Conservation (phyloP, 2,329 filamentous ascomycete species). For the Venturia effusa region DNA sequence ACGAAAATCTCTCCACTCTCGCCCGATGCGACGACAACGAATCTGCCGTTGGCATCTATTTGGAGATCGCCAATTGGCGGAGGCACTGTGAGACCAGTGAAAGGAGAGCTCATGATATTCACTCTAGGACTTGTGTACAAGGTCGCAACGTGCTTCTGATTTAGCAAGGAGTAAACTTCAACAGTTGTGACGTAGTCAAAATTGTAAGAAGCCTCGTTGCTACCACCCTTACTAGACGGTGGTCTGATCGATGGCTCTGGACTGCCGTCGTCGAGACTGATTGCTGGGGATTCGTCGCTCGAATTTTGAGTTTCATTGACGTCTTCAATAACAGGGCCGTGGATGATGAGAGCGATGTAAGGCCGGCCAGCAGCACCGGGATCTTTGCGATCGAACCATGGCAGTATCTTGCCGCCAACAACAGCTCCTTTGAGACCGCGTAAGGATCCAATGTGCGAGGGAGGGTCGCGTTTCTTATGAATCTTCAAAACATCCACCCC, state of each 20-base stretch:
- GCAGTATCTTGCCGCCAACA: conserved; percentile 70
- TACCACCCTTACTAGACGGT: conserved; percentile 20
- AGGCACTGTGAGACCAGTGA: conserved; percentile 48
- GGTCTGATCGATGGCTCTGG: conserved; percentile 26
- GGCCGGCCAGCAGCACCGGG: conserved; percentile 49
- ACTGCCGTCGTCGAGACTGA: conserved; percentile 23
- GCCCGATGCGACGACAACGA: conserved; percentile 66
- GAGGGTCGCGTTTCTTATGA: conserved; percentile 53
- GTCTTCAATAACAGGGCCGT: conserved; percentile 56
- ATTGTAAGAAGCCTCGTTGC: not conserved
- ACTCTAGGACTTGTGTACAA: conserved; percentile 60
- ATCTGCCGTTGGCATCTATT: conserved; percentile 61
- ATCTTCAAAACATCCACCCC: conserved; percentile 66
- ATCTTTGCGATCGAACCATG: conserved; percentile 50
- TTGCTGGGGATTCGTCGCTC: conserved; percentile 25
- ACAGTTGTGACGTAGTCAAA: conserved; percentile 73
- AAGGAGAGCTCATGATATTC: conserved; percentile 34
- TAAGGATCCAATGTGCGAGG: conserved; percentile 55
- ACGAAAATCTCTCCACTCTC: conserved; percentile 80
- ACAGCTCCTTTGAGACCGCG: conserved; percentile 72
- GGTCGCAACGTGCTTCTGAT: conserved; percentile 59
- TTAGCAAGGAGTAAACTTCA: conserved; percentile 76
- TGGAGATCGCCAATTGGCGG: conserved; percentile 61
- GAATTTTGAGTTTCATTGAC: conserved; percentile 21
- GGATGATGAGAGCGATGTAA: conserved; percentile 67